Percentiles rank a stretch among this genome's conserved stretches.
These are phyloP conservation scores for Ganoderma multipileum DNA, from an alignment of 1,284 basidiomycete genomes.

Conservation along the genomic window DNA sequence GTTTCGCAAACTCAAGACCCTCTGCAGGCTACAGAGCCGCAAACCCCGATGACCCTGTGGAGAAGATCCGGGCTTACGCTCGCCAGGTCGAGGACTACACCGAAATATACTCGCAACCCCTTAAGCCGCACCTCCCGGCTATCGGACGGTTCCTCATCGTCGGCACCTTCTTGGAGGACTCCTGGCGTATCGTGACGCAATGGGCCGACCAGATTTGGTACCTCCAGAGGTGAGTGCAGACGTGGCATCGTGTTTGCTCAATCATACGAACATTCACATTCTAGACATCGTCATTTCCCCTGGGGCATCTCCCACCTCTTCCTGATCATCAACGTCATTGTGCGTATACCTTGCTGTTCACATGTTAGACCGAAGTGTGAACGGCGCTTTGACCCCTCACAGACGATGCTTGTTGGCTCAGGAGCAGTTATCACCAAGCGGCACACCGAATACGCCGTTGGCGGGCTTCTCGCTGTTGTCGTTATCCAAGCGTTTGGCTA, in stretches of 20 bases:
- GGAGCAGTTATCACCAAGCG: constrained; percentile 88
- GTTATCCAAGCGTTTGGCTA: constrained; percentile 82
- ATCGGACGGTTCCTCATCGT: constrained; percentile 98
- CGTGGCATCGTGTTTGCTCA: constrained; percentile 17
- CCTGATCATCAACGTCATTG: constrained; percentile 90
- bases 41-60: constrained; percentile 83
- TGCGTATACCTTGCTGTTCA: constrained; percentile 53
- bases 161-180: constrained; percentile 98
- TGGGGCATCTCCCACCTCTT: constrained; percentile 96
- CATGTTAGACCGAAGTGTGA: neutral
- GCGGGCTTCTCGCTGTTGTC: constrained; percentile 90
- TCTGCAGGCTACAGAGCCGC: constrained; percentile 78
- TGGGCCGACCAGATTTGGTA: constrained; percentile 98
- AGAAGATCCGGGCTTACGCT: constrained; percentile 82
- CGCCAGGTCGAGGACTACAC: constrained; percentile 91
- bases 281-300: constrained; percentile 91
- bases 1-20: constrained; percentile 70
- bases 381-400: neutral
- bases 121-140: constrained; percentile 94
- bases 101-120: constrained; percentile 92
- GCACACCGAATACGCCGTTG: constrained; percentile 89
- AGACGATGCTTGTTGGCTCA: constrained; percentile 94
- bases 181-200: constrained; percentile 91
- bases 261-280: constrained; percentile 12
- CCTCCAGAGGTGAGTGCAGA: constrained; percentile 78